These are phyloP conservation scores for Boletus tylopilopsis DNA, from an alignment of 768 basidiomycete genomes.

Conservation along the genomic window DNA sequence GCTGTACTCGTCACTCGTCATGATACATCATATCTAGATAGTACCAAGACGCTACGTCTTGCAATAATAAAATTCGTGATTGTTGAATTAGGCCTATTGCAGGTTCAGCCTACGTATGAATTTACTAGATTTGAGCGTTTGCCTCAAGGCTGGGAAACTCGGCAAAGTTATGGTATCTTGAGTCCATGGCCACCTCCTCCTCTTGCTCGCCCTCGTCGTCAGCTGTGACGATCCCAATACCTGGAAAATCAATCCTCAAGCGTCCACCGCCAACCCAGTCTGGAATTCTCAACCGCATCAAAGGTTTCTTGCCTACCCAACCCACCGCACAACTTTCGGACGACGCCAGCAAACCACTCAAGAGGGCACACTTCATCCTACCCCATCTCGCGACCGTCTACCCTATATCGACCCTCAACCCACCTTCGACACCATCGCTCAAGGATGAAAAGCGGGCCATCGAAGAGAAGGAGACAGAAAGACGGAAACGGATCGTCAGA, in stretches of 20 bases:
- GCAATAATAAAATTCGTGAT: too few species aligned
- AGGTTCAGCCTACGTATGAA: too few species aligned
- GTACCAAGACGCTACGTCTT: too few species aligned
- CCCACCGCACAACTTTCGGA: constrained; percentile 26
- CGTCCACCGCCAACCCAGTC: constrained; percentile 64
- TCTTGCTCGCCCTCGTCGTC: constrained; percentile 73
- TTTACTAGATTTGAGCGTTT: too few species aligned
- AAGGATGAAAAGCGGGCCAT: constrained; percentile 82
- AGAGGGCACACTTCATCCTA: constrained; percentile 88
- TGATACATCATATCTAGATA: too few species aligned
- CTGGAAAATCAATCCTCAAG: constrained; percentile 81
- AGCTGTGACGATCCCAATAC: constrained; percentile 73
- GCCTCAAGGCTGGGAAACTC: background rate
- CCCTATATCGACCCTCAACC: constrained; percentile 80
- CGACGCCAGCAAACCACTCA: constrained; percentile 62
- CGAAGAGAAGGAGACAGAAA: constrained; percentile 69
- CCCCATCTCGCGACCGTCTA: constrained; percentile 85
- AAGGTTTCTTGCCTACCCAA: constrained; percentile 67
- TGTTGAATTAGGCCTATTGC: too few species aligned
- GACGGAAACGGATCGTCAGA: constrained; percentile 61
- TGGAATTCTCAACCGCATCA: constrained; percentile 70
- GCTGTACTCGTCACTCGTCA: too few species aligned
- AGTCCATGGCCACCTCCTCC: constrained; percentile 28
- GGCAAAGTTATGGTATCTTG: background rate
- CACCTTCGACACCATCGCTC: constrained; percentile 75